Conservation (phyloP, 805 yeast species). For the Saccharomyces jurei region DNA sequence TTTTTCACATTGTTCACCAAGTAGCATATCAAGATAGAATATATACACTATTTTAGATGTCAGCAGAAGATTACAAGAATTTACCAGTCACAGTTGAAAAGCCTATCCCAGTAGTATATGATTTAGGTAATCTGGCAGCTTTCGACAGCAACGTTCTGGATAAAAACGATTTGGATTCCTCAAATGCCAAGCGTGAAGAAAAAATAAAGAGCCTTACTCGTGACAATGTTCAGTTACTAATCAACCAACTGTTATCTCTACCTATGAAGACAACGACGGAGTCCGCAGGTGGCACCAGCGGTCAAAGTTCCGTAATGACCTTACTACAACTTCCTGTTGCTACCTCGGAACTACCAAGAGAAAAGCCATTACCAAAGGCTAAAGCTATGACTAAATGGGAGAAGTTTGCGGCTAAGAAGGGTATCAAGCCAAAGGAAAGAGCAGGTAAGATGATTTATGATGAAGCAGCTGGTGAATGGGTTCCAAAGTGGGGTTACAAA, state of each 20-base stretch:
- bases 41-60: slow-evolving; percentile 7
- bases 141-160: slow-evolving; percentile 87
- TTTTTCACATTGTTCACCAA: background rate
- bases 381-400: slow-evolving; percentile 96
- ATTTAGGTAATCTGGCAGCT: slow-evolving; percentile 83
- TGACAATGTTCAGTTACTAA: slow-evolving; percentile 85
- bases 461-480: slow-evolving; percentile 91
- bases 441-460: slow-evolving; percentile 85
- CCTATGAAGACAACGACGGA: slow-evolving; percentile 87
- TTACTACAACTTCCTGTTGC: slow-evolving; percentile 82
- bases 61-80: slow-evolving; percentile 19
- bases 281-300: slow-evolving; percentile 44
- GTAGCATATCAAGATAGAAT: background rate
- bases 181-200: slow-evolving; percentile 53
- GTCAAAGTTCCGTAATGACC: slow-evolving; percentile 65
- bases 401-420: slow-evolving; percentile 89
- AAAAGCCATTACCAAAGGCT: slow-evolving; percentile 87
- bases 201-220: slow-evolving; percentile 62
- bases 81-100: slow-evolving; percentile 80
- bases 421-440: slow-evolving; percentile 83
- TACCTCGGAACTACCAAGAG: slow-evolving; percentile 77
- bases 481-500: slow-evolving; percentile 95
- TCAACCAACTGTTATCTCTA: slow-evolving; percentile 82
- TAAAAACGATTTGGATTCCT: slow-evolving; percentile 41
- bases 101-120: slow-evolving; percentile 81